Base-by-base conservation (phyloP, 176 grass and related monocot species). In the Urochloa ruziziensis region DNA sequence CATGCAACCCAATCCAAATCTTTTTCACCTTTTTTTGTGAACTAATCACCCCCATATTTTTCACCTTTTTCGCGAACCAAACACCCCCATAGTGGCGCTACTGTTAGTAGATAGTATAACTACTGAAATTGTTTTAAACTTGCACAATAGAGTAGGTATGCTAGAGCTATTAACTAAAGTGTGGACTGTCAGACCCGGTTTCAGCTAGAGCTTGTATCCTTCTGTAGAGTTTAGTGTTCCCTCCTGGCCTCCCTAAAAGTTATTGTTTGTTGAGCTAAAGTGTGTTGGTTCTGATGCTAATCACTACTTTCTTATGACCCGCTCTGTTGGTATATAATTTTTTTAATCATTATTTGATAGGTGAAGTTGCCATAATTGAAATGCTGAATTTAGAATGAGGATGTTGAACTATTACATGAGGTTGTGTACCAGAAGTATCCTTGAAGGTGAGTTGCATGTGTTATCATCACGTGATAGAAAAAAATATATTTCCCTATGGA, bases 371-470 rank as follows among this genome's bases (percentile, higher is more conserved):
- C 67, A 53, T 69, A 80, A 60, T 83, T 67, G 68, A 70, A 68
- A 27, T 28, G 63, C 34, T 53, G 4, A 62, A 35, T 80, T 35
- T 29, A 69, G 67, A 62, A 59, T 32, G 32, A 67, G 60, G 51
- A 87, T 52, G 60, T 44, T 30, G 51, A 59, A 70, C 70, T 54
- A 74, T 86, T 78, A 46, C 58, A 67, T 37, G 39, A 83, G 58
- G 6, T 37, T 8, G 10, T 86, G 66, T 83, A 58, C 54, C 21
- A 83, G 89, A 79, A 83, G 58, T 69, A 36, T 68, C 84, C 49
- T 83, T 74, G 80, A 87, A 83, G 73, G 33, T 74, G 89, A 79
- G 74, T 62, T 73, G 51, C 10, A 73, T 17, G 53, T 46, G 58
- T 78, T 16, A 23, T 57, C 18, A 58, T 57, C 18, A 58, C 77